Evolutionary conservation across 257 asterid genomes (phyloP), one percentile per base, ranked within the genome.

Genomic region (Primulina huaijiensis): DNA sequence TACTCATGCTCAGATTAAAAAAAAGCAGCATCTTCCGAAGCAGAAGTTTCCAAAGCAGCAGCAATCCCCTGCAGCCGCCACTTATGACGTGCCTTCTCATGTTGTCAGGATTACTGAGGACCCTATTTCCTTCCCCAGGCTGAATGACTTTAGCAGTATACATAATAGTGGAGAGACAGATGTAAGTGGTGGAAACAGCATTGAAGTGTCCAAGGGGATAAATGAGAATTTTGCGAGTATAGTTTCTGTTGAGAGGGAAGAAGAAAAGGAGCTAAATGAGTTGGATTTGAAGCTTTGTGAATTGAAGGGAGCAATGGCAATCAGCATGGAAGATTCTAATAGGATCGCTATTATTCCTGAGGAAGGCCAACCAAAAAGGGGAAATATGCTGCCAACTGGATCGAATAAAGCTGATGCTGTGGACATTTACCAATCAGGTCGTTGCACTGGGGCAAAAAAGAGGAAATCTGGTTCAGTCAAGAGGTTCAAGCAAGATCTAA

Each of bases 391-490:
- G 68, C 66, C 80, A 29, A 79, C 71, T 72, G 86, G 87, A 77
- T 68, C 75, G 75, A 68, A 67, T 38, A 87, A 72, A 79, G 27
- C 69, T 11, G 86, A 79, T 77, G 81, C 76, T 68, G 70, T 57
- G 35, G 92, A 76, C 35, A 62, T 76, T 5, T 63, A 57, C 62
- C 88, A 82, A 73, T 60, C 69, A 50, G 87, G 86, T 80, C 97
- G 96, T 38, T 78, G 76, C 72, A 88, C 78, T 34, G 97, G 98
- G 68, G 92, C 98, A 63, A 93, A 61, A 74, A 86, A 72, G 87
- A 87, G 98, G 80, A 93, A 93, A 82, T 93, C 97, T 68, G 96
- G 97, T 74, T 81, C 81, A 61, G 98, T 93, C 31, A 91, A 84
- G 82, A 84, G 98, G 75, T 90, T 93, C 80, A 90, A 68, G 79